These are phyloP conservation scores for Dioscorea zingiberensis DNA, from an alignment of 106 monocot genomes.

Conservation along the genomic window DNA sequence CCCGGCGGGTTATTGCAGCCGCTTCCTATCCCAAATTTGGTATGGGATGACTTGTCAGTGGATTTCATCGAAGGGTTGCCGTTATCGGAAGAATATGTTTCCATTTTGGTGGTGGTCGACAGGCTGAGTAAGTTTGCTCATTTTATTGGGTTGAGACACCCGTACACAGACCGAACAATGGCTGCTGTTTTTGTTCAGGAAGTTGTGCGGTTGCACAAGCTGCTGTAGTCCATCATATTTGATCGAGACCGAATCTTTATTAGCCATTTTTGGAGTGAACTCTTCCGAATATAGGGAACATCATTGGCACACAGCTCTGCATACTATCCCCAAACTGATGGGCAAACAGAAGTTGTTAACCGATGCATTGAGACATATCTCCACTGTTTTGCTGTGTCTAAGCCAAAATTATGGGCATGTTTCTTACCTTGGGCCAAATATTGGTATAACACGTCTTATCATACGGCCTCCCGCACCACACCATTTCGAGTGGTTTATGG, in stretches of 20 bases:
- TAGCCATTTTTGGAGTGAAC: background rate
- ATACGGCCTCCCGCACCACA: too few species aligned
- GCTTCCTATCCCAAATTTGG: background rate
- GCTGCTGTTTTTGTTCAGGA: background rate
- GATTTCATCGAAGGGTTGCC: constrained; percentile 6
- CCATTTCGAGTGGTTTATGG: too few species aligned
- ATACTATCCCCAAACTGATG: constrained; percentile 3
- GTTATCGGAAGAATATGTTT: background rate
- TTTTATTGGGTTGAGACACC: background rate
- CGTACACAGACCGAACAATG: background rate
- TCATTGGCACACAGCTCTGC: background rate
- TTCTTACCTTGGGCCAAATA: too few species aligned
- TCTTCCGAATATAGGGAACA: background rate
- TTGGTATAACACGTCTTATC: too few species aligned
- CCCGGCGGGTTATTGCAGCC: constrained; percentile 2
- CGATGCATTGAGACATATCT: background rate
- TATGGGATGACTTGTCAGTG: constrained; percentile 5
- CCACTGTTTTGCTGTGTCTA: background rate
- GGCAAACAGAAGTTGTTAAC: constrained; percentile 2
- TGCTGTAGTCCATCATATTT: background rate
- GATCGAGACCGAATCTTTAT: constrained; percentile 1
- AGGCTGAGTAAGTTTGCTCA: constrained; percentile 4
- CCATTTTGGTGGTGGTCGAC: background rate
- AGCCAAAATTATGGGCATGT: background rate
- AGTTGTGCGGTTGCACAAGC: background rate